Percentiles rank a stretch among this genome's conserved stretches.
Conservation (phyloP, 2,329 filamentous ascomycete genomes). For the Hymenoscyphus infarciens region DNA sequence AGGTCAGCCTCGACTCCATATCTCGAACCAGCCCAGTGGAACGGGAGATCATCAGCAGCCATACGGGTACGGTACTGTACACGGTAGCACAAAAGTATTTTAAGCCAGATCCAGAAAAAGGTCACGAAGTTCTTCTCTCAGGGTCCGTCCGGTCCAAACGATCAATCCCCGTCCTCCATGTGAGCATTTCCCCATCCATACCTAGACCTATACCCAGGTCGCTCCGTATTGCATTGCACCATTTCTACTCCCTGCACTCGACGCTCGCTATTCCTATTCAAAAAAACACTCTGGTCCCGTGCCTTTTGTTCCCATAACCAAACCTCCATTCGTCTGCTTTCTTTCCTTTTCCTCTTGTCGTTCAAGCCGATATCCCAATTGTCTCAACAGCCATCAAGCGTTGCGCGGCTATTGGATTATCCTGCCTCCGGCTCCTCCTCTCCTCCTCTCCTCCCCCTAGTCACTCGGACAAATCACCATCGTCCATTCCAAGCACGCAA, state of each 20-base stretch:
- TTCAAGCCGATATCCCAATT: slow-evolving; percentile 1
- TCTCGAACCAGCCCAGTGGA: background rate
- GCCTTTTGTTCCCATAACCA: background rate
- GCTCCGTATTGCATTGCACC: background rate
- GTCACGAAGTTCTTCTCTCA: background rate
- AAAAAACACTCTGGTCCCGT: background rate
- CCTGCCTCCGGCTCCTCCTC: background rate
- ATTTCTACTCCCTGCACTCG: background rate
- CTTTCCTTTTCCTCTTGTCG: background rate
- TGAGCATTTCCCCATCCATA: background rate
- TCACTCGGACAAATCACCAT: slow-evolving; percentile 7
- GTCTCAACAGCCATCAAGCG: background rate
- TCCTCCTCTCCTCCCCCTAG: background rate
- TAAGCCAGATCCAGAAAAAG: background rate
- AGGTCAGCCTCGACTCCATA: background rate
- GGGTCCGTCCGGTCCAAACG: background rate
- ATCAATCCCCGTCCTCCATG: background rate
- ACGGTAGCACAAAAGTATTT: background rate
- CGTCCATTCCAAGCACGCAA: slow-evolving; percentile 25
- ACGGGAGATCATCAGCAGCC: background rate
- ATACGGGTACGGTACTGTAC: background rate
- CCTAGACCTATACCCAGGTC: background rate
- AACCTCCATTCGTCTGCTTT: background rate
- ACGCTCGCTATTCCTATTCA: background rate
- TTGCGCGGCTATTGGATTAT: slow-evolving; percentile 5